A percentile compares a stretch with the other conserved stretches of the same genome.
Conservation (phyloP, 306 rosid genomes). For the Dryas alaskensis region DNA sequence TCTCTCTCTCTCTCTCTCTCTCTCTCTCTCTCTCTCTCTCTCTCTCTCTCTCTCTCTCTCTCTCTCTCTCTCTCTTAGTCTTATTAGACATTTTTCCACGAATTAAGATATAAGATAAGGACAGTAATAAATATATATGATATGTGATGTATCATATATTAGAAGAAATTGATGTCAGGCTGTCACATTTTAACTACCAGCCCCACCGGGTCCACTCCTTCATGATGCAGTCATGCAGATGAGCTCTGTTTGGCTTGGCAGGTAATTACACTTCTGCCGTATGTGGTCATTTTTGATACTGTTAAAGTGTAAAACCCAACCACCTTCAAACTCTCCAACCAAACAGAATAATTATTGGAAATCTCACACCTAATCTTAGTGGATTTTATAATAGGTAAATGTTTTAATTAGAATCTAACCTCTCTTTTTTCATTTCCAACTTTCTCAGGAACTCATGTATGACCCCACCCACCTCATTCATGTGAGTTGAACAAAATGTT, state of each 20-base stretch:
- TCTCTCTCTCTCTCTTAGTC: no score
- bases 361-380: not conserved
- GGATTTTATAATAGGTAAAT: not conserved
- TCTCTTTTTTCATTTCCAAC: no score
- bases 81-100: no score
- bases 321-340: not conserved
- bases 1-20: no score
- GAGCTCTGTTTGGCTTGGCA: not conserved
- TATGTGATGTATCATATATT: no score
- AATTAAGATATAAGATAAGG: no score
- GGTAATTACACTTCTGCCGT: not conserved
- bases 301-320: not conserved
- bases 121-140: no score
- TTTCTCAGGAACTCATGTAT: no score
- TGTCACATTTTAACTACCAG: slow-evolving; percentile 5
- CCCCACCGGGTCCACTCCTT: slow-evolving; percentile 19
- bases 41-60: no score
- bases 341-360: not conserved
- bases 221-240: not conserved
- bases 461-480: no score
- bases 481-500: no score
- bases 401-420: not conserved
- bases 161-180: slow-evolving; percentile 2
- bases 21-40: no score
- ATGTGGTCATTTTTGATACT: not conserved